phyloP scores from a whole-genome alignment of 495 filamentous ascomycete species.

The Tuber brumale region DNA sequence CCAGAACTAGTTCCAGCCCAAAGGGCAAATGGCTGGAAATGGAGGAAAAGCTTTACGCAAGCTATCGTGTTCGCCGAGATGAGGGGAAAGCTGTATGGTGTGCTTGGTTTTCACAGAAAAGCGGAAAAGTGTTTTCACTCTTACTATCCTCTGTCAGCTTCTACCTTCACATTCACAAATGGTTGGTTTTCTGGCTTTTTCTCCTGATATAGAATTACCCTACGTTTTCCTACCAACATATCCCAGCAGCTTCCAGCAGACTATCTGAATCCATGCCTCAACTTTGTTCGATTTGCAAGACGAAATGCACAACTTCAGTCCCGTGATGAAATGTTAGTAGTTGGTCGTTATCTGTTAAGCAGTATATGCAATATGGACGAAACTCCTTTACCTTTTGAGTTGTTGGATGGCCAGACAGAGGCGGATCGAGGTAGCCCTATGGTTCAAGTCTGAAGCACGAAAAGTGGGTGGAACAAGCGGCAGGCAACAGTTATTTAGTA shows the following conservation, averaged over 20 bases:
- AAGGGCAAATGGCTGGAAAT: not conserved
- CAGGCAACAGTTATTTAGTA: slow-evolving; percentile 10
- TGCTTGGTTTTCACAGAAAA: not conserved
- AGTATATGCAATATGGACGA: too few relatives aligned
- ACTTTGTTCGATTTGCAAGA: not conserved
- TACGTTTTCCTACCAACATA: not conserved
- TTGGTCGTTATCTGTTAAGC: not conserved
- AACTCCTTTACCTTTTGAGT: not conserved
- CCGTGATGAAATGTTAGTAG: not conserved
- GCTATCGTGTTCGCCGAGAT: not conserved
- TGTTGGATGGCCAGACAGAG: slow-evolving; percentile 14
- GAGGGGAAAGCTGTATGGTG: not conserved
- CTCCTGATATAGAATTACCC: not conserved
- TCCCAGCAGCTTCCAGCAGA: not conserved
- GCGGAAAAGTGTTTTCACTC: not conserved
- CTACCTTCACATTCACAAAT: not conserved
- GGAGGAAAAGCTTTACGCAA: not conserved
- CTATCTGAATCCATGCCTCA: not conserved
- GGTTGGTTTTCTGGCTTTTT: not conserved
- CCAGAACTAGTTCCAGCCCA: not conserved
- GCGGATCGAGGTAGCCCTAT: slow-evolving; percentile 10
- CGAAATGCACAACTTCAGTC: not conserved
- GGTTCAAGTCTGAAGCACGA: slow-evolving; percentile 8
- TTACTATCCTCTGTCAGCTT: not conserved
- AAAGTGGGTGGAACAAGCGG: slow-evolving; percentile 12